Evolutionary conservation across 1,139 yeast species (phyloP).

Genomic region (Sugiyamaella sp.): DNA sequence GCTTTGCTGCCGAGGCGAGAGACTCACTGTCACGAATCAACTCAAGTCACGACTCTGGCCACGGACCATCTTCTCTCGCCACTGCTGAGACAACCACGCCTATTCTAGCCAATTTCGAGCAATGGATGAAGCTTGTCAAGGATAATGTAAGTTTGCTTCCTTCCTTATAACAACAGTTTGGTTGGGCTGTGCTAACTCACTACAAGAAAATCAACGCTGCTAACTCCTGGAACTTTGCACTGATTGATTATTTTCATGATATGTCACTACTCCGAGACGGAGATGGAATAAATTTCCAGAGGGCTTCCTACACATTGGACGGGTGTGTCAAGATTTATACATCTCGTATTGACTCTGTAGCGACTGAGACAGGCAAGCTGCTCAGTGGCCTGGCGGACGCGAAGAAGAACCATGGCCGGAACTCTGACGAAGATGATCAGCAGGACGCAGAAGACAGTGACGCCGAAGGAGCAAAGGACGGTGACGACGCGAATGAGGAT

Average conservation of each 20-base stretch:
- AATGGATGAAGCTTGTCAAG: slow-evolving; percentile 88
- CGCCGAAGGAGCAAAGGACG: slow-evolving; percentile 35
- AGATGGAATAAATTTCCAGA: slow-evolving; percentile 69
- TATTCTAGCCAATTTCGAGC: slow-evolving; percentile 71
- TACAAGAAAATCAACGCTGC: slow-evolving; percentile 49
- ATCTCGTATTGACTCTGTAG: slow-evolving; percentile 88
- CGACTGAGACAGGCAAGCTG: slow-evolving; percentile 84
- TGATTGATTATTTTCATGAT: slow-evolving; percentile 85
- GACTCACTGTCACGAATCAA: slow-evolving; percentile 27
- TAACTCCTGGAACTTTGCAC: slow-evolving; percentile 77
- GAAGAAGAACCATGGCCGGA: slow-evolving; percentile 34
- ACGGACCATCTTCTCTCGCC: slow-evolving; percentile 9
- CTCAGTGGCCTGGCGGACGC: slow-evolving; percentile 68
- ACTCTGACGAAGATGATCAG: slow-evolving; percentile 37
- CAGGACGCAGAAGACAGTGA: slow-evolving; percentile 37
- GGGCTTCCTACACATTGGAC: slow-evolving; percentile 78
- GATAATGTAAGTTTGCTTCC: slow-evolving; percentile 54
- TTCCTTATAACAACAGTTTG: no score
- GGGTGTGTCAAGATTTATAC: slow-evolving; percentile 87
- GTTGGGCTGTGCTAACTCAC: neutral
- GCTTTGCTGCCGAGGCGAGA: slow-evolving; percentile 32
- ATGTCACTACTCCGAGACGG: slow-evolving; percentile 62
- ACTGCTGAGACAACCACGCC: slow-evolving; percentile 34
- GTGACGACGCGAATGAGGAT: slow-evolving; percentile 31
- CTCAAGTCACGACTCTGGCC: neutral